Base-by-base conservation (phyloP, 2,329 filamentous ascomycete species). In the Aspergillus neotritici region DNA sequence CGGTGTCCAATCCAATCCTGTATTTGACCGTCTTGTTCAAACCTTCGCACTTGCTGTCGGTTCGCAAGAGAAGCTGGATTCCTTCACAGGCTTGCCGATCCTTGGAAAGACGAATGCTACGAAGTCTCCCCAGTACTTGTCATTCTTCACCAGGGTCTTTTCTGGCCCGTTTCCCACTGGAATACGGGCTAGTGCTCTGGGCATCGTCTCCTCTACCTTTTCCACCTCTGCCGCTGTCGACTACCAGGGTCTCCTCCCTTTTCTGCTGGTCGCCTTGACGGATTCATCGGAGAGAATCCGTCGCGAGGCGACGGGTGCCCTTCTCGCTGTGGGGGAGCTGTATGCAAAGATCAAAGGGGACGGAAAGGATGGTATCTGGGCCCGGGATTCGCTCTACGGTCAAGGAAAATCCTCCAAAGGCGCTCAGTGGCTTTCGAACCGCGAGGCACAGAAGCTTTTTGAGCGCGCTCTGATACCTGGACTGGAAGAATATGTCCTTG, bases 401-500 rank as follows among this genome's bases (percentile, higher is more conserved):
- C 67, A 74, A 36, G 68, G 68, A 5, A 68, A 74, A 30, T 62
- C 68, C 11, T 72, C 69, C 3, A 66, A 69, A 13, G 56, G 62
- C 14, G 49, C 84, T 12, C 70, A 76, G 35, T 79, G 78, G 72
- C 71, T 94, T 41, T 65, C 77, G 3, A 58, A 69, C 1, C 76
- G 82, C 16, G 76, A 83, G 41, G 70, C 71, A 2, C 69, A 75
- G 34, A 82, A 79, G 45, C 66, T 94, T 14, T 59, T 93, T 1
- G 75, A 79, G 14, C 73, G 79, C 14, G 74, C 85, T 31, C 67
- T 96, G n/a, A 64, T 87, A 14, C 87, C 87, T 0, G 79, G 77
- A 2, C 68, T 95, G 8, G 90, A 96, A 65, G 93, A 96, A 65
- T 94, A 84, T 57, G 76, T 91, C 3, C 78, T 96, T 52, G 89